Evolutionary conservation across 2,329 filamentous ascomycete genomes (phyloP).

Genomic region (Aspergillus clavatus): DNA sequence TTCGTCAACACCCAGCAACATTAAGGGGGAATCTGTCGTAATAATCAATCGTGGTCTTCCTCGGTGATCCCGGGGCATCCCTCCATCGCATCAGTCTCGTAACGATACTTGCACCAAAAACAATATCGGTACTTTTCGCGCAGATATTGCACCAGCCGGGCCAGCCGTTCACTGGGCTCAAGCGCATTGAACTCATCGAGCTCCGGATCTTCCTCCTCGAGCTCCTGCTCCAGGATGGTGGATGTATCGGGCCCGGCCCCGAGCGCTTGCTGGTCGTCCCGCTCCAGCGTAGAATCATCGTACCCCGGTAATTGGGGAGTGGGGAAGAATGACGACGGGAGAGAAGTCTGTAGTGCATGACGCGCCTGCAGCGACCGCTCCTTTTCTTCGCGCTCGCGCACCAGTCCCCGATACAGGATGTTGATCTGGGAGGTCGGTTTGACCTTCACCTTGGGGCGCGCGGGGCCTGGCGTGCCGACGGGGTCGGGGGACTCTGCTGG

Average conservation of each 20-base stretch:
- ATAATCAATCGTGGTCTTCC: constrained; percentile 66
- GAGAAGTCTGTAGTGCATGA: constrained; percentile 29
- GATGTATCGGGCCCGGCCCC: constrained; percentile 50
- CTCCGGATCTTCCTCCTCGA: constrained; percentile 71
- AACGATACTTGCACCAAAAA: constrained; percentile 91
- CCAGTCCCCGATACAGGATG: constrained; percentile 72
- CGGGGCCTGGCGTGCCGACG: no score
- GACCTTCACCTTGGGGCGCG: constrained; percentile 15
- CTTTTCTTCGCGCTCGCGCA: constrained; percentile 63
- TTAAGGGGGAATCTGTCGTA: no score
- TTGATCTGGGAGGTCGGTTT: constrained; percentile 64
- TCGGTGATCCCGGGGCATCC: constrained; percentile 85
- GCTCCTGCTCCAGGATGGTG: constrained; percentile 47
- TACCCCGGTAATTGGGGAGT: constrained; percentile 56
- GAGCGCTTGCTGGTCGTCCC: constrained; percentile 66
- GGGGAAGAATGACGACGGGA: constrained; percentile 33
- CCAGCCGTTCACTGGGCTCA: constrained; percentile 61
- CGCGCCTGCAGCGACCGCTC: constrained; percentile 33
- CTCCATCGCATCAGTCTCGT: constrained; percentile 67
- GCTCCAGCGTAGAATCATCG: constrained; percentile 64
- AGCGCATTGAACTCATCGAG: constrained; percentile 73
- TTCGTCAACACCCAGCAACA: no score
- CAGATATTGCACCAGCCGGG: constrained; percentile 63
- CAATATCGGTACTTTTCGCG: constrained; percentile 74
- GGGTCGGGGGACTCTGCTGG: no score